These are phyloP conservation scores for Geum urbanum DNA, from an alignment of 306 rosid species.

Conservation along the genomic window DNA sequence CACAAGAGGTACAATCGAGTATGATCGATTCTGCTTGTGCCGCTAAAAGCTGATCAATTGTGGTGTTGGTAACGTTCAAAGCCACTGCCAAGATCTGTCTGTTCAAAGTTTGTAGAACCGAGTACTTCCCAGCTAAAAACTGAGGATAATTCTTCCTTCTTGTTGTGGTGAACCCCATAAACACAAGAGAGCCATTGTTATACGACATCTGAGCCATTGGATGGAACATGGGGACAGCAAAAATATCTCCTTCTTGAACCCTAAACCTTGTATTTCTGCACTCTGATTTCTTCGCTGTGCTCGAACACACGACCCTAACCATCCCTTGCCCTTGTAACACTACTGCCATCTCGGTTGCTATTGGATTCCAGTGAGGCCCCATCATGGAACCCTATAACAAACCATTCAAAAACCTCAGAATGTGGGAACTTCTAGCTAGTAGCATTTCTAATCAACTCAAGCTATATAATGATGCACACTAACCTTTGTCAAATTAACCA, in stretches of 20 bases:
- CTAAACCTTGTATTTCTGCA: conserved; percentile 57
- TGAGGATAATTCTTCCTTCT: conserved; percentile 47
- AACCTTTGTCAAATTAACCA: conserved; percentile 74
- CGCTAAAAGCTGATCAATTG: conserved; percentile 45
- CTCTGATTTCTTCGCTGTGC: conserved; percentile 25
- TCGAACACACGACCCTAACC: conserved; percentile 59
- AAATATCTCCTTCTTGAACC: conserved; percentile 67
- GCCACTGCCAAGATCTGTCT: conserved; percentile 52
- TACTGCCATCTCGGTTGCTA: conserved; percentile 61
- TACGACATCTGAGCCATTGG: conserved; percentile 91
- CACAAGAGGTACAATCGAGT: conserved; percentile 66
- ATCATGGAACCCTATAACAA: conserved; percentile 62
- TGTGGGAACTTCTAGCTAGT: neutral
- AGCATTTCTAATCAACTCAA: neutral
- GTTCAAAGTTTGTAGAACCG: conserved; percentile 51
- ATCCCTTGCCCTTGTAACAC: conserved; percentile 67
- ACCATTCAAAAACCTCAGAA: neutral
- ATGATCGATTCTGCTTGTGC: conserved; percentile 47
- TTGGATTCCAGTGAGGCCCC: conserved; percentile 95
- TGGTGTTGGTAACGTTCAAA: conserved; percentile 45
- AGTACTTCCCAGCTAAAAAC: conserved; percentile 60
- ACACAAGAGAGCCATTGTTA: conserved; percentile 55
- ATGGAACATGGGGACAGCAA: conserved; percentile 67
- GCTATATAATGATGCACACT: conserved; percentile 12
- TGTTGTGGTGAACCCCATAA: conserved; percentile 77